phyloP scores from a whole-genome alignment of 192 early-diverging fungal genomes.

The Chytriomyces sp. region DNA sequence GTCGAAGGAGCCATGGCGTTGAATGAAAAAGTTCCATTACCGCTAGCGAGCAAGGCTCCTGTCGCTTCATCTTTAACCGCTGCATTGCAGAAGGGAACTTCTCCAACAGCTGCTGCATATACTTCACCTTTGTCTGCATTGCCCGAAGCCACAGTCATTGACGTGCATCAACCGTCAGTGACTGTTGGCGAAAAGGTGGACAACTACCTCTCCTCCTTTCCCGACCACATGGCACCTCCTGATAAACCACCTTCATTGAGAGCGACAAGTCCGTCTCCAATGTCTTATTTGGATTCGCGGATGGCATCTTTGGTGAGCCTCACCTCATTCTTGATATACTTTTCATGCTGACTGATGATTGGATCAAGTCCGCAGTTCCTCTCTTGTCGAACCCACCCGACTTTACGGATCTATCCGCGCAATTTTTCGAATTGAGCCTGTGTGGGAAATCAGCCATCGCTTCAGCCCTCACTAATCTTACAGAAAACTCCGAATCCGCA shows the following conservation, averaged over 20 bases:
- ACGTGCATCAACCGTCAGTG: constrained; percentile 4
- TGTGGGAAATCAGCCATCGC: constrained; percentile 47
- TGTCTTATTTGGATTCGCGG: constrained; percentile 32
- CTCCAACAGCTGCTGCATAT: not conserved
- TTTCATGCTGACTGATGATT: too few relatives aligned
- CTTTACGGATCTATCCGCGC: constrained; percentile 48
- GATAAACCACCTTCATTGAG: constrained; percentile 30
- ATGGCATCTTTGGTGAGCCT: too few relatives aligned
- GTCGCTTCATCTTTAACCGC: constrained; percentile 7
- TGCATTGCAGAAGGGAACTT: not conserved
- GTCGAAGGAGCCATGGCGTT: not conserved
- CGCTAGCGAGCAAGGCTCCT: not conserved
- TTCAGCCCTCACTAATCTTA: not conserved
- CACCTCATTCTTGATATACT: too few relatives aligned
- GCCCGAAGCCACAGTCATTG: not conserved
- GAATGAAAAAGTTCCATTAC: constrained; percentile 3
- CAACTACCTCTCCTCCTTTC: constrained; percentile 48
- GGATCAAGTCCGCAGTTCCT: not conserved
- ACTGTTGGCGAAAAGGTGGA: constrained; percentile 51
- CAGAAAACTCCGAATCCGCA: not conserved
- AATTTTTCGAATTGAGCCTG: constrained; percentile 59
- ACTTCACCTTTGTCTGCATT: not conserved
- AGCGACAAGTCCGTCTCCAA: constrained; percentile 10
- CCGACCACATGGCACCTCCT: constrained; percentile 25
- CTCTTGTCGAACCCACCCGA: constrained; percentile 24